Evolutionary conservation across 2,329 filamentous ascomycete genomes (phyloP).

Genomic region (Neurospora sp.): DNA sequence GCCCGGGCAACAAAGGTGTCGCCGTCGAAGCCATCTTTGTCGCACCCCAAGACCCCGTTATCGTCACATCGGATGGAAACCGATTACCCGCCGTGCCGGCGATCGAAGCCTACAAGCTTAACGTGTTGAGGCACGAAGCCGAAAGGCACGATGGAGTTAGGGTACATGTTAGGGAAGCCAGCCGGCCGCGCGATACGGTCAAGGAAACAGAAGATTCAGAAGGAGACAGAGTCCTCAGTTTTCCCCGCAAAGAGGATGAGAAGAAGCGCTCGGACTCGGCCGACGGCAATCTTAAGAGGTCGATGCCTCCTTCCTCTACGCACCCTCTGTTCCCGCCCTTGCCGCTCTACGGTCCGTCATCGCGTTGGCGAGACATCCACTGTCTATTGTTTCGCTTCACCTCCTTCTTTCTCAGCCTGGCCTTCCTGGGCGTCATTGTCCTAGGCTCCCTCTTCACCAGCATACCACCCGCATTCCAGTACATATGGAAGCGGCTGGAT

Average conservation of each 20-base stretch:
- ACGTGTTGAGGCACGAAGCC: constrained; percentile 46
- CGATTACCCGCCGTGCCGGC: constrained; percentile 60
- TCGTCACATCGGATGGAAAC: constrained; percentile 57
- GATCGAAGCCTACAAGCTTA: constrained; percentile 61
- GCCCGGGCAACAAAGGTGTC: constrained; percentile 28
- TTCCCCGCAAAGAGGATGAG: constrained; percentile 8
- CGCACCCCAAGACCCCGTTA: constrained; percentile 62
- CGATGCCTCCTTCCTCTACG: constrained; percentile 57
- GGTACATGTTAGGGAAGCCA: constrained; percentile 18
- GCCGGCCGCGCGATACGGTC: constrained; percentile 25
- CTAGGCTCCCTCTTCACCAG: constrained; percentile 62
- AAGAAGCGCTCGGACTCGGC: constrained; percentile 29
- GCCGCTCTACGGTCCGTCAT: constrained; percentile 71
- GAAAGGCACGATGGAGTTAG: constrained; percentile 20
- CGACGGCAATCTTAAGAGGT: constrained; percentile 34
- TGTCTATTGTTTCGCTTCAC: constrained; percentile 54
- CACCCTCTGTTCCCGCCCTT: constrained; percentile 78
- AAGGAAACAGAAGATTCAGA: constrained; percentile 17
- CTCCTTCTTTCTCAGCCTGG: constrained; percentile 67
- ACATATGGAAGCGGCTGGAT: constrained; percentile 43
- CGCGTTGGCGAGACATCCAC: constrained; percentile 53
- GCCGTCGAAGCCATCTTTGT: constrained; percentile 55
- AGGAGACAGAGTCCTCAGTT: constrained; percentile 13
- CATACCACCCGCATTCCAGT: constrained; percentile 41
- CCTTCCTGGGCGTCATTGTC: constrained; percentile 69